Evolutionary conservation across 2,329 filamentous ascomycete genomes (phyloP), one percentile per base, ranked within the genome.

Genomic region (Talaromyces verruculosus): DNA sequence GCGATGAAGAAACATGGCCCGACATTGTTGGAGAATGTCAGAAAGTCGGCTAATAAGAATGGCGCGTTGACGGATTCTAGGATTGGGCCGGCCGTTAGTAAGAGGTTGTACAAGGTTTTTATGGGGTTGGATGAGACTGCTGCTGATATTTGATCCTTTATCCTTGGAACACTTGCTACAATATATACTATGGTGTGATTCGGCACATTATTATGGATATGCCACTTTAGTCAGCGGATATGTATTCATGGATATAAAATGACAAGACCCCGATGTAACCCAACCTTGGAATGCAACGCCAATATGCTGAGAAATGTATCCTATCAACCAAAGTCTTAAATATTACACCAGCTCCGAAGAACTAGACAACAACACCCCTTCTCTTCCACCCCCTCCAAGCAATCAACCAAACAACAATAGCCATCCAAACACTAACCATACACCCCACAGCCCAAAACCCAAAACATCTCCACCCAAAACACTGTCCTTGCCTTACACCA

Each of bases 321-420:
- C 6, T 41, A 11, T n/a, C 10, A 30, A 45, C 22, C 47, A 60
- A 58, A 53, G 62, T 22, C 33, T 28, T 30, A 30, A 41, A 61
- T 30, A n/a, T 53, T 49, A 63, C 19, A 63, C 25, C n/a, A 8
- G 19, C 2, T n/a, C 11, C 33, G 7, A 28, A 60, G 19, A 51
- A 19, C 43, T 70, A 86, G 61, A 91, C 87, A 62, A 92, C 85
- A 75, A 97, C 88, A 0, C 91, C 91, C 66, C 91, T 85, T 72
- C 85, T 85, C 68, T 84, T 85, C 93, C 93, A 97, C 0, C 91
- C 91, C 76, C 89, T 90, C 93, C 93, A 97, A 6, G 93, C 93
- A 84, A 87, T 89, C 17, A 89, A 69, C 80, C 94, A 89, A 71
- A 92, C 78, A 2, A 81, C 83, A 72, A 91, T 89, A 0, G 92